Base-by-base conservation (phyloP, 352 stramenopile genomes). In the Phytopythium oedochilum region DNA sequence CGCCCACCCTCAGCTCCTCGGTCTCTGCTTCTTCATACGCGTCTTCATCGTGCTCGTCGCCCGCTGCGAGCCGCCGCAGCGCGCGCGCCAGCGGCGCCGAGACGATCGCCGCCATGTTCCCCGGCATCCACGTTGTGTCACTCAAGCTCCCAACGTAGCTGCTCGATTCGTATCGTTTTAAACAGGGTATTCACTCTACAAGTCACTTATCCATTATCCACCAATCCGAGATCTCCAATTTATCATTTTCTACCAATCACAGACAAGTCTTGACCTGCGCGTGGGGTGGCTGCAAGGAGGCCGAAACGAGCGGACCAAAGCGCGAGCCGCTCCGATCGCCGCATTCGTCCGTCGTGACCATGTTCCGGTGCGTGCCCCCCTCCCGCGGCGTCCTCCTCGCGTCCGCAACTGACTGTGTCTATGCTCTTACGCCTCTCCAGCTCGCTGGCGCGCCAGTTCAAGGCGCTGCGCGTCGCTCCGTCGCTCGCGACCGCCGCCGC, bases 381-480 rank as follows among this genome's bases (percentile, higher is more conserved):
- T 23, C 46, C 28, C 46, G 6, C 39, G 34, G 0, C 46, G 23
- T 20, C 39, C 17, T 18, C 6, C 23, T 28, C 22, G 22, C 31
- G 2, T 23, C 17, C 18, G 31, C 10, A 1, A 15, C 45, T 36
- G 9, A 50, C 45, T 1, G 11, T 23, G 4, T 26, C 29, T 43
- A 10, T 42, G 22, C 10, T n/a, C 18, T 0, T 25, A 15, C 20
- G 20, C 17, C 22, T 45, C 14, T 23, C 14, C 55, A 89, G 78
- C 62, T 86, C 73, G 44, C 57, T 89, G 45, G 70, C 75, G 29
- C 75, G 72, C 53, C 75, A 84, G 49, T 73, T 86, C 53, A 67
- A 77, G 53, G 52, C 68, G 23, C 63, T 88, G n/a, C 60, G 71
- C 45, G 63, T 85, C 23, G 58, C 70, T 20, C 51, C 64, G 40